Conservation (phyloP, 805 yeast genomes). For the Saturnispora zaruensis region DNA sequence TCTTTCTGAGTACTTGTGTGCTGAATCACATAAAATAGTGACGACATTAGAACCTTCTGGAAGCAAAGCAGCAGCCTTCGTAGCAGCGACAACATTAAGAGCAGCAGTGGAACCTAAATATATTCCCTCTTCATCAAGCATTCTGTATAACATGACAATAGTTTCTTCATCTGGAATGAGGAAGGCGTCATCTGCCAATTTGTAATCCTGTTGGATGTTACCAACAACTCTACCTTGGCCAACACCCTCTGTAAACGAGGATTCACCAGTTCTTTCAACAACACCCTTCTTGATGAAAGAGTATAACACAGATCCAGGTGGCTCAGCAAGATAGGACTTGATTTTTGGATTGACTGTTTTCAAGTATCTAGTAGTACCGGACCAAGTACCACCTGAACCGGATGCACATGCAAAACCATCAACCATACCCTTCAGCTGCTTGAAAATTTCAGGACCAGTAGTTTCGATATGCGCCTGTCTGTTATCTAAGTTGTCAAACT, state of each 20-base stretch:
- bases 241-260: slow-evolving; percentile 91
- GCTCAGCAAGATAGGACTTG: slow-evolving; percentile 74
- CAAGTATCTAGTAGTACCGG: slow-evolving; percentile 75
- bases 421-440: slow-evolving; percentile 70
- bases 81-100: slow-evolving; percentile 84
- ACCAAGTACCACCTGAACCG: slow-evolving; percentile 90
- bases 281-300: slow-evolving; percentile 69
- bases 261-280: slow-evolving; percentile 58
- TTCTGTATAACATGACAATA: slow-evolving; percentile 73
- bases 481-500: slow-evolving; percentile 80
- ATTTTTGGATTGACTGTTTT: slow-evolving; percentile 59
- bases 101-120: slow-evolving; percentile 89
- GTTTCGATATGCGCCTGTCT: slow-evolving; percentile 84
- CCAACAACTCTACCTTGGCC: slow-evolving; percentile 92
- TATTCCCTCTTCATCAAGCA: slow-evolving; percentile 84
- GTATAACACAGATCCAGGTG: slow-evolving; percentile 85
- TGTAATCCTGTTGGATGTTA: slow-evolving; percentile 67
- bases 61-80: slow-evolving; percentile 59
- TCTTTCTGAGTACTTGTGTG: slow-evolving; percentile 79
- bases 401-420: slow-evolving; percentile 87
- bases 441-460: slow-evolving; percentile 92
- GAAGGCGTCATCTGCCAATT: slow-evolving; percentile 70
- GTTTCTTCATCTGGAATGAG: slow-evolving; percentile 72
- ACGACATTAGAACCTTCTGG: slow-evolving; percentile 80
- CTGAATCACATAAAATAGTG: slow-evolving; percentile 84